phyloP scores from a whole-genome alignment of 2,329 filamentous ascomycete genomes.

The Cladosporium sp. region DNA sequence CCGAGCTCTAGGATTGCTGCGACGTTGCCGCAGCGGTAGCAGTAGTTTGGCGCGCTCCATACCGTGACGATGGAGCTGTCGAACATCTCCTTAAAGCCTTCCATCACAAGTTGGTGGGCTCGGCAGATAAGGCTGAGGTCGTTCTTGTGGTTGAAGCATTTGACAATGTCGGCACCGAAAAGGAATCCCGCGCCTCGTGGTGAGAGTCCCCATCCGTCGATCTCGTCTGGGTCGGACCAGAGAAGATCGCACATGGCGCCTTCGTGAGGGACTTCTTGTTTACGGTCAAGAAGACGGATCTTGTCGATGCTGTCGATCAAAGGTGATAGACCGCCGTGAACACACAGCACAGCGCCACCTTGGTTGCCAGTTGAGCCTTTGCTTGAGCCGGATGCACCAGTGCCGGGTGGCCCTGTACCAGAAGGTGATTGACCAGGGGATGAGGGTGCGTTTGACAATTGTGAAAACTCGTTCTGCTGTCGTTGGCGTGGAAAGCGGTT shows the following conservation, averaged over 20 bases:
- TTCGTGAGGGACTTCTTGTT: conserved; percentile 97
- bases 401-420: conserved; percentile 69
- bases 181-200: conserved; percentile 93
- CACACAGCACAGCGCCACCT: conserved; percentile 85
- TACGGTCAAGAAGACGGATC: conserved; percentile 89
- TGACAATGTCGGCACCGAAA: conserved; percentile 94
- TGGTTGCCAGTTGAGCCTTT: conserved; percentile 58
- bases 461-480: conserved; percentile 30
- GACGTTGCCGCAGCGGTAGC: conserved; percentile 56
- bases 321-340: conserved; percentile 90
- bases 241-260: conserved; percentile 98
- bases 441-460: conserved; percentile 33
- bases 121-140: conserved; percentile 88
- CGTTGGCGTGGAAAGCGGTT: conserved; percentile 63
- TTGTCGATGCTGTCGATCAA: conserved; percentile 93
- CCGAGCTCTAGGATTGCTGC: conserved; percentile 90
- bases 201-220: conserved; percentile 93
- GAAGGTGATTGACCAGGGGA: conserved; percentile 39
- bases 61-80: conserved; percentile 94
- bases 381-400: conserved; percentile 72
- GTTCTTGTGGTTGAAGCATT: conserved; percentile 92
- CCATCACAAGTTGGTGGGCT: conserved; percentile 97
- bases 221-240: conserved; percentile 98
- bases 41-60: conserved; percentile 57
- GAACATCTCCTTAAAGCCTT: conserved; percentile 99